A percentile compares a stretch with the other conserved stretches of the same genome.
phyloP scores from a whole-genome alignment of 495 filamentous ascomycete species.

The Penicillium cinerascens region DNA sequence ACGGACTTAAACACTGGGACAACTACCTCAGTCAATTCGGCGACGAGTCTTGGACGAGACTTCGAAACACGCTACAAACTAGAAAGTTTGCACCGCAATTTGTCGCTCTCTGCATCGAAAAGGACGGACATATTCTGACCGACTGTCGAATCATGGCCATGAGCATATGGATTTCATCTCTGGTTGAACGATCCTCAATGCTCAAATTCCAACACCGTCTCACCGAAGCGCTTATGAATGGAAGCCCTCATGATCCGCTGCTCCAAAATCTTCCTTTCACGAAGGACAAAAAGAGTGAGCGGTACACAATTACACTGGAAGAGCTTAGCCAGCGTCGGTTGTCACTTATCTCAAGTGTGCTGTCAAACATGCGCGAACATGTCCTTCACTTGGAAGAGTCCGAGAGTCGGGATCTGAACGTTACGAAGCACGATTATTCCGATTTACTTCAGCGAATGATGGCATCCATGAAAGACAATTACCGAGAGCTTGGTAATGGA shows the following conservation, averaged over 20 bases:
- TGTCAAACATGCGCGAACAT: conserved; percentile 63
- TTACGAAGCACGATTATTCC: conserved; percentile 50
- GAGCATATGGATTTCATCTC: conserved; percentile 55
- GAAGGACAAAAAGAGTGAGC: conserved; percentile 31
- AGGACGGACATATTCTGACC: conserved; percentile 35
- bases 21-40: conserved; percentile 56
- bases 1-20: conserved; percentile 49
- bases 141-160: conserved; percentile 51
- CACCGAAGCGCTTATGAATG: conserved; percentile 54
- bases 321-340: conserved; percentile 58
- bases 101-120: conserved; percentile 53
- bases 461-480: conserved; percentile 66
- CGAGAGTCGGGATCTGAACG: conserved; percentile 23
- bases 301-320: conserved; percentile 48
- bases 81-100: conserved; percentile 62
- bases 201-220: conserved; percentile 67
- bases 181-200: conserved; percentile 63
- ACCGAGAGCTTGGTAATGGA: conserved; percentile 53
- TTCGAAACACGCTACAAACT: conserved; percentile 61
- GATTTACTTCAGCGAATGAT: conserved; percentile 56
- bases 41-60: conserved; percentile 56
- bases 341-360: conserved; percentile 56
- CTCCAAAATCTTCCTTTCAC: conserved; percentile 62
- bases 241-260: conserved; percentile 42
- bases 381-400: conserved; percentile 37